These are phyloP conservation scores for Venturia effusa DNA, from an alignment of 2,329 filamentous ascomycete species.

Conservation along the genomic window DNA sequence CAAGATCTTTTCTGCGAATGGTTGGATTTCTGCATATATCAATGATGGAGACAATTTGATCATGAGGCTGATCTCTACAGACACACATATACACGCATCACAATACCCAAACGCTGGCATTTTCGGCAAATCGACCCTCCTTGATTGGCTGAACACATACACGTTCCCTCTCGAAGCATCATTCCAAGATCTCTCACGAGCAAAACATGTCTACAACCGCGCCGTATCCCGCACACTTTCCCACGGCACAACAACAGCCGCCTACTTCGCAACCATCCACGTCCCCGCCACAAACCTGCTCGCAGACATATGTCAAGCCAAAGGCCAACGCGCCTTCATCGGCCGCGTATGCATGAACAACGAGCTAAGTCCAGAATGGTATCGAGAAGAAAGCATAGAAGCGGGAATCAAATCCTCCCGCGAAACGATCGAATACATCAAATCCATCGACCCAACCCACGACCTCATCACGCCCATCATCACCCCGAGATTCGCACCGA, in stretches of 20 bases:
- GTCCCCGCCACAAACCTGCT: conserved; percentile 84
- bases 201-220: conserved; percentile 62
- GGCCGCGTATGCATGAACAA: conserved; percentile 94
- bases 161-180: conserved; percentile 88
- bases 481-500: conserved; percentile 55
- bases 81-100: conserved; percentile 90
- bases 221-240: conserved; percentile 71
- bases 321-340: conserved; percentile 81
- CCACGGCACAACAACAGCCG: conserved; percentile 84
- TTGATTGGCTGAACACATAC: conserved; percentile 89
- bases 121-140: conserved; percentile 83
- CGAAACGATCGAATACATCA: conserved; percentile 46
- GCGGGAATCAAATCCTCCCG: conserved; percentile 43
- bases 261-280: conserved; percentile 90
- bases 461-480: conserved; percentile 66
- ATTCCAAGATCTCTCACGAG: conserved; percentile 51
- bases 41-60: neutral
- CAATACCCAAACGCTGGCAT: conserved; percentile 93
- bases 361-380: conserved; percentile 58
- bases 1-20: neutral
- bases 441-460: conserved; percentile 51
- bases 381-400: conserved; percentile 60
- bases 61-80: conserved; percentile 32
- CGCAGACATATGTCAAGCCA: conserved; percentile 65
- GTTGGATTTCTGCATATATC: neutral